Base-by-base conservation (phyloP, 257 asterid species). In the Plectranthus barbatus region DNA sequence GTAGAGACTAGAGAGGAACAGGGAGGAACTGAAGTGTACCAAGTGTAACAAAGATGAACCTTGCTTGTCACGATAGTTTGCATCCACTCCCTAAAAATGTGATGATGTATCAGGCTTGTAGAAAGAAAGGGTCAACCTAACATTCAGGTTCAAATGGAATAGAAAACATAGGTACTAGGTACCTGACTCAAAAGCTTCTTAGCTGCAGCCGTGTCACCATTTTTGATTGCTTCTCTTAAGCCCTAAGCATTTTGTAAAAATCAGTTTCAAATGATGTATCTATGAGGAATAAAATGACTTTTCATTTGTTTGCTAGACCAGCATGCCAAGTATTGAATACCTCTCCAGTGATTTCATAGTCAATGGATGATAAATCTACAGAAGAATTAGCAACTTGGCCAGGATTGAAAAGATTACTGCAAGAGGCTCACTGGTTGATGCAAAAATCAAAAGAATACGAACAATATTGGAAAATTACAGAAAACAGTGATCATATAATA, bases 311-410 rank as follows among this genome's bases (percentile, higher is more conserved):
- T 46, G 49, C 29, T 46, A 33, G 40, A 60, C 42, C 26, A 54
- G 15, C 56, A 19, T 46, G 39, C 20, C 21, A 45, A 31, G 69
- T 37, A 36, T 67, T 17, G 55, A 10, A 72, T 82, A 93, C 97
- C 97, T 93, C 99, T 68, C 99, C 99, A 64, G 81, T 85, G 77
- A 73, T 78, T 76, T 93, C 95, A 69, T 93, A 90, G 72, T 85
- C 77, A 15, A 18, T 56, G 36, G 75, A 60, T 71, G 83, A 46
- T 62, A 47, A 48, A 72, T 71, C 85, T 70, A 67, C 72, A 64
- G 60, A 74, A 71, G 76, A 55, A 64, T 76, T 81, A 64, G 79
- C 76, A 72, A 80, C 82, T 80, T 90, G 95, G 68, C 88, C 91
- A 59, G 86, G 72, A 75, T 77, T 83, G 84, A 91, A 85, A 68